Conservation (phyloP, 257 asterid species). For the Nicotiana undulata region DNA sequence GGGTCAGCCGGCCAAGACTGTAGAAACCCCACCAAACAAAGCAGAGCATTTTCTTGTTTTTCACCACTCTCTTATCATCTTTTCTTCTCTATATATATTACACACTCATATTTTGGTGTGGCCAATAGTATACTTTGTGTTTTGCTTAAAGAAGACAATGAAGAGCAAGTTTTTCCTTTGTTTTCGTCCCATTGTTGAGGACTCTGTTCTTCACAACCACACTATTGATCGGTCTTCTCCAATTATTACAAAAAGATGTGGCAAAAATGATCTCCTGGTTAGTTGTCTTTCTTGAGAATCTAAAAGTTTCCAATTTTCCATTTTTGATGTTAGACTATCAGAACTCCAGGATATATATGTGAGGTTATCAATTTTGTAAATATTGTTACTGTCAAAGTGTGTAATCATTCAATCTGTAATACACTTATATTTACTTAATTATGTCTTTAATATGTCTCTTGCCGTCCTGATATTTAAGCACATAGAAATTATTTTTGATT, state of each 20-base stretch:
- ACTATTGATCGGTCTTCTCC: neutral
- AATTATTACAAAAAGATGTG: neutral
- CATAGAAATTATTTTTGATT: neutral
- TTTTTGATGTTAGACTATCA: neutral
- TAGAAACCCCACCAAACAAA: neutral
- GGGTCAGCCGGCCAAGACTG: neutral
- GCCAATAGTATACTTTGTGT: neutral
- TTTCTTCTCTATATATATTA: neutral
- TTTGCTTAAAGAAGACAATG: neutral
- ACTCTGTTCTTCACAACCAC: neutral
- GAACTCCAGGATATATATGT: neutral
- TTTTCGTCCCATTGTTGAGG: slow-evolving; percentile 1
- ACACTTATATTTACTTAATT: neutral
- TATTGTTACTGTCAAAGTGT: neutral
- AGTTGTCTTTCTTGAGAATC: neutral
- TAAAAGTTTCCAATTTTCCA: neutral
- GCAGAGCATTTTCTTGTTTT: neutral
- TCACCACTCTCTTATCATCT: neutral
- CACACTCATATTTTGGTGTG: neutral
- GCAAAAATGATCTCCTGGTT: neutral
- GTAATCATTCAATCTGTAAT: neutral
- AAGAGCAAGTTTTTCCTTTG: neutral
- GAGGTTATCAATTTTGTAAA: neutral
- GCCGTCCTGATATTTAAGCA: too few species aligned
- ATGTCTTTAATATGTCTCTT: neutral